phyloP scores from a whole-genome alignment of 768 basidiomycete genomes.

The Pholiota conissans region DNA sequence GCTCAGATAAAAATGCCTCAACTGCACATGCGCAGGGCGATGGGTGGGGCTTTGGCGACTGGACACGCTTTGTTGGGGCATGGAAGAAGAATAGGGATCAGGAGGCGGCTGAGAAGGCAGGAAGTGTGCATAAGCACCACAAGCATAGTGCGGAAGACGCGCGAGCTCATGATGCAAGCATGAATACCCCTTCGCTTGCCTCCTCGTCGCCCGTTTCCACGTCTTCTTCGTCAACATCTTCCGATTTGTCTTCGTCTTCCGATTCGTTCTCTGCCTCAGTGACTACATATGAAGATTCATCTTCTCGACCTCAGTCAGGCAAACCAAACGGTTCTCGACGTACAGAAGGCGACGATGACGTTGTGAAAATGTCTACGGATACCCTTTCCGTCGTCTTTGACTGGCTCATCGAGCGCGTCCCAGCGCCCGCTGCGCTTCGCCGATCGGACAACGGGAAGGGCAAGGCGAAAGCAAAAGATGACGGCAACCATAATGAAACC shows the following conservation, averaged over 20 bases:
- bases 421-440: constrained; percentile 28
- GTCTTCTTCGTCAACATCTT: not conserved
- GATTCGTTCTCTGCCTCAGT: not conserved
- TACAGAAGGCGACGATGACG: constrained; percentile 8
- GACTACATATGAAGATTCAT: not conserved
- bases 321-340: not conserved
- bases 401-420: constrained; percentile 76
- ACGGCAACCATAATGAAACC: not conserved
- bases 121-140: not conserved
- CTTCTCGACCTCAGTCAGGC: constrained; percentile 26
- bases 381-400: constrained; percentile 75
- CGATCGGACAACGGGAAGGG: constrained; percentile 6
- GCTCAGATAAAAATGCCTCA: not conserved
- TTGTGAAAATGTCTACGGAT: constrained; percentile 64
- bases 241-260: too few relatives aligned
- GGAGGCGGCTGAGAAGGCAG: constrained; percentile 23
- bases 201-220: not conserved
- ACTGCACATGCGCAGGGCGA: constrained; percentile 26
- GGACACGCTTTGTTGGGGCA: constrained; percentile 59
- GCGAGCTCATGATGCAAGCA: not conserved
- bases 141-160: not conserved
- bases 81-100: constrained; percentile 52
- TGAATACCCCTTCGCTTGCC: not conserved
- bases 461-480: constrained; percentile 2
- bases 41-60: constrained; percentile 56